Evolutionary conservation across 2,329 filamentous ascomycete species (phyloP).

Genomic region (Pochonia chlamydosporia): DNA sequence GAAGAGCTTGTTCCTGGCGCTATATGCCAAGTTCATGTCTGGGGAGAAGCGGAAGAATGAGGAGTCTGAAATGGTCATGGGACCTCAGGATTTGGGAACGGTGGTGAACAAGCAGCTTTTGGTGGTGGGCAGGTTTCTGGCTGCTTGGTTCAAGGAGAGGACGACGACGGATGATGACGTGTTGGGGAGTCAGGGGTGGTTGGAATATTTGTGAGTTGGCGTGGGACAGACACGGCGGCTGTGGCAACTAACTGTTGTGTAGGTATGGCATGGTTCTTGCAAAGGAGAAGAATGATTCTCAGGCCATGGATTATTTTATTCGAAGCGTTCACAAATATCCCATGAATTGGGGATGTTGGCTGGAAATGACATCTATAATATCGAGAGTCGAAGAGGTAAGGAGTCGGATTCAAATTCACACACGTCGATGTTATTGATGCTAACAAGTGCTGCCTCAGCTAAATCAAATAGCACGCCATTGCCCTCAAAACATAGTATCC

Average conservation of each 20-base stretch:
- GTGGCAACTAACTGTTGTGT: background rate
- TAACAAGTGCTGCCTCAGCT: constrained; percentile 43
- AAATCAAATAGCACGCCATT: constrained; percentile 61
- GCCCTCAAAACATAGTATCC: constrained; percentile 87
- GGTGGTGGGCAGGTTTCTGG: constrained; percentile 66
- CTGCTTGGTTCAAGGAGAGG: constrained; percentile 72
- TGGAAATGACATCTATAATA: constrained; percentile 80
- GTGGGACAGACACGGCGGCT: background rate
- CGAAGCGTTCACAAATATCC: constrained; percentile 83
- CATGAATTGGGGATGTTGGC: constrained; percentile 97
- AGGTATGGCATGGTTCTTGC: constrained; percentile 84
- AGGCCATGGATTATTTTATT: constrained; percentile 82
- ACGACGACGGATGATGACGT: constrained; percentile 51
- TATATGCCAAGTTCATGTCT: constrained; percentile 89
- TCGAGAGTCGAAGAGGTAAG: constrained; percentile 74
- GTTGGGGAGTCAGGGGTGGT: constrained; percentile 75
- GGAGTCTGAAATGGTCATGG: constrained; percentile 94
- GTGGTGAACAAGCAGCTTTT: constrained; percentile 81
- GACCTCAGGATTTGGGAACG: constrained; percentile 80
- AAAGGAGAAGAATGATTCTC: constrained; percentile 83
- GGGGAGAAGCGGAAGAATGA: constrained; percentile 96
- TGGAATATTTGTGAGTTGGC: constrained; percentile 65
- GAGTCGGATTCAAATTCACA: constrained; percentile 22
- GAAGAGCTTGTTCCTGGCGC: constrained; percentile 82
- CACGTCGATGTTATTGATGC: background rate